Conservation (phyloP, 2,329 filamentous ascomycete species). For the Scedosporium dehoogii region DNA sequence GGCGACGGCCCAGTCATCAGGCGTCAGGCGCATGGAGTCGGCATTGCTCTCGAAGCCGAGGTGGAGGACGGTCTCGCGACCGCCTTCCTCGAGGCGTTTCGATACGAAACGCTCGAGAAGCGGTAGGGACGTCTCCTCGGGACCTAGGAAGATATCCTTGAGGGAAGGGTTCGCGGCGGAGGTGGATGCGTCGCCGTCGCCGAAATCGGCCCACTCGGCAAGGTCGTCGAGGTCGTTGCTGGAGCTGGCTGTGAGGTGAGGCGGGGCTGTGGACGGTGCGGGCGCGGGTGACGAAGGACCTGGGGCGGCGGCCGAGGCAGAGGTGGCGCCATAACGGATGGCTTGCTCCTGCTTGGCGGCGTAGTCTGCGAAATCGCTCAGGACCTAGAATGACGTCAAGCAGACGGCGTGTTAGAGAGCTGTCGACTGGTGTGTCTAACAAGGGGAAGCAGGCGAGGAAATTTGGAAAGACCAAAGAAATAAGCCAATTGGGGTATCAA, state of each 20-base stretch:
- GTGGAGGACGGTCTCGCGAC: constrained; percentile 86
- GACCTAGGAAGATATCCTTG: constrained; percentile 64
- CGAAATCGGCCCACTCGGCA: constrained; percentile 67
- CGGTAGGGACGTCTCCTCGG: constrained; percentile 48
- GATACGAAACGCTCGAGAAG: constrained; percentile 57
- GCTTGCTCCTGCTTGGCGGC: constrained; percentile 82
- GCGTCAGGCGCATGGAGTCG: constrained; percentile 68
- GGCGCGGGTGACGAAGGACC: constrained; percentile 8
- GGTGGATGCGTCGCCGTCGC: constrained; percentile 50
- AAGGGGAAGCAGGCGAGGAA: neutral
- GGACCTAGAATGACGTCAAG: constrained; percentile 37
- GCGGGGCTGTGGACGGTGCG: constrained; percentile 14
- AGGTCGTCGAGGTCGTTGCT: constrained; percentile 80
- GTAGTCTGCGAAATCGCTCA: constrained; percentile 96
- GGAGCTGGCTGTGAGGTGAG: constrained; percentile 11
- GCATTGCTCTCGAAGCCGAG: constrained; percentile 85
- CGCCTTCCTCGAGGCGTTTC: constrained; percentile 66
- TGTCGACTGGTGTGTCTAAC: neutral
- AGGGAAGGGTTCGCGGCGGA: constrained; percentile 56
- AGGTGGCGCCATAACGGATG: constrained; percentile 39
- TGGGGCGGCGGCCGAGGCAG: constrained; percentile 17
- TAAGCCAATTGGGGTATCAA: neutral
- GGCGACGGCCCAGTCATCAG: constrained; percentile 66
- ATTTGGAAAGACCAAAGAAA: neutral
- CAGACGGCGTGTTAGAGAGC: neutral